Evolutionary conservation across 164 flowering plant genomes (phyloP).

Genomic region (Tinospora cordifolia): DNA sequence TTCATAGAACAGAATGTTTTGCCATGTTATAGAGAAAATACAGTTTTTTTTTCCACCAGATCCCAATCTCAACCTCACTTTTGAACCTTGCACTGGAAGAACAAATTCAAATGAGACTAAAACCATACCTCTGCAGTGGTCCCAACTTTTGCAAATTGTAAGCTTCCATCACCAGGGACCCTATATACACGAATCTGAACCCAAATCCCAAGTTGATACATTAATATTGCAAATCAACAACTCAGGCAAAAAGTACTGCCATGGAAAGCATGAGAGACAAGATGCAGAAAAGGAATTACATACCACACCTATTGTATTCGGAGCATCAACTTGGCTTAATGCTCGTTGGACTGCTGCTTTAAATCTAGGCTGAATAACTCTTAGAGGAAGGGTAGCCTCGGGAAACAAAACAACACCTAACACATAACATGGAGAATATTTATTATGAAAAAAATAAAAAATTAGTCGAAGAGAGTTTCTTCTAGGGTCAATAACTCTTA

Average conservation of each 20-base stretch:
- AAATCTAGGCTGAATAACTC: slow-evolving; percentile 59
- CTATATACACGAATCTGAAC: slow-evolving; percentile 54
- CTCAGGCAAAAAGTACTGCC: neutral
- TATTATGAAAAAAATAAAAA: too few species aligned
- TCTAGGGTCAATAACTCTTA: too few species aligned
- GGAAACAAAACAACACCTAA: slow-evolving; percentile 90
- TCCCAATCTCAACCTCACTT: neutral
- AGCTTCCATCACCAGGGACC: slow-evolving; percentile 28
- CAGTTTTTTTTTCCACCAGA: too few species aligned
- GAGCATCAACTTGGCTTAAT: slow-evolving; percentile 54
- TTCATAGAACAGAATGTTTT: too few species aligned
- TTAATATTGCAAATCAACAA: neutral
- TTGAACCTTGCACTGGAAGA: neutral
- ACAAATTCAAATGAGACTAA: neutral
- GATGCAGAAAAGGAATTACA: slow-evolving; percentile 21
- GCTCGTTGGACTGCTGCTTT: slow-evolving; percentile 67
- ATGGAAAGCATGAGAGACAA: slow-evolving; percentile 5
- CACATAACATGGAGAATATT: neutral
- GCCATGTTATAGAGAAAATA: too few species aligned
- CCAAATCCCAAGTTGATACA: slow-evolving; percentile 5
- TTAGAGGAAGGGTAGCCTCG: slow-evolving; percentile 78
- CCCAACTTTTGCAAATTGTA: slow-evolving; percentile 49
- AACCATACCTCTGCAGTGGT: slow-evolving; percentile 85
- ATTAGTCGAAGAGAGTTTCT: too few species aligned
- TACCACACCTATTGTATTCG: slow-evolving; percentile 84